phyloP scores from a whole-genome alignment of 805 yeast genomes.

The Barnettozyma salicaria region DNA sequence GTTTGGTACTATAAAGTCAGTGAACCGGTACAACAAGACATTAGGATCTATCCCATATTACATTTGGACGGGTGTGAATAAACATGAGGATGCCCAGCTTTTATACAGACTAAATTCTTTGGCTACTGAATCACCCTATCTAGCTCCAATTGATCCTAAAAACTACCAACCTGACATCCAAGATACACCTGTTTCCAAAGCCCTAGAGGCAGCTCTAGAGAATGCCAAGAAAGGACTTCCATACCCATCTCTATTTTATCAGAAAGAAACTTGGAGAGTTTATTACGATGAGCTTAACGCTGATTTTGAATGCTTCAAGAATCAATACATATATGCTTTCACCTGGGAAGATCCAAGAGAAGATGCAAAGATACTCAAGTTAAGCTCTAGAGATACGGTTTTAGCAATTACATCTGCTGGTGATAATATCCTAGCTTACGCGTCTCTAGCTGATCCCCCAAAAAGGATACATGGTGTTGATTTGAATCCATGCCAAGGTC shows the following conservation, averaged over 20 bases:
- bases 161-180: constrained; percentile 13
- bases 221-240: constrained; percentile 64
- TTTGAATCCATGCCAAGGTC: constrained; percentile 78
- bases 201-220: constrained; percentile 67
- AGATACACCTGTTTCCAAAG: constrained; percentile 49
- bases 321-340: constrained; percentile 80
- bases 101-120: constrained; percentile 54
- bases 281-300: constrained; percentile 70
- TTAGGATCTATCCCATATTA: constrained; percentile 78
- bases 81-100: constrained; percentile 43
- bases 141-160: constrained; percentile 47
- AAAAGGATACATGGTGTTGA: constrained; percentile 79
- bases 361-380: constrained; percentile 60
- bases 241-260: constrained; percentile 76
- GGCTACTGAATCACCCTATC: constrained; percentile 78
- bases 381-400: constrained; percentile 61
- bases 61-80: constrained; percentile 76
- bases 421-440: constrained; percentile 72
- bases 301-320: constrained; percentile 61
- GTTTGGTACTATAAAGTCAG: constrained; percentile 74
- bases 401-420: constrained; percentile 85
- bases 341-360: constrained; percentile 91
- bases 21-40: constrained; percentile 56
- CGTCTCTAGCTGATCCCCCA: constrained; percentile 64
- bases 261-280: constrained; percentile 70